Base-by-base conservation (phyloP, 805 yeast genomes). In the Candida glaebosa region DNA sequence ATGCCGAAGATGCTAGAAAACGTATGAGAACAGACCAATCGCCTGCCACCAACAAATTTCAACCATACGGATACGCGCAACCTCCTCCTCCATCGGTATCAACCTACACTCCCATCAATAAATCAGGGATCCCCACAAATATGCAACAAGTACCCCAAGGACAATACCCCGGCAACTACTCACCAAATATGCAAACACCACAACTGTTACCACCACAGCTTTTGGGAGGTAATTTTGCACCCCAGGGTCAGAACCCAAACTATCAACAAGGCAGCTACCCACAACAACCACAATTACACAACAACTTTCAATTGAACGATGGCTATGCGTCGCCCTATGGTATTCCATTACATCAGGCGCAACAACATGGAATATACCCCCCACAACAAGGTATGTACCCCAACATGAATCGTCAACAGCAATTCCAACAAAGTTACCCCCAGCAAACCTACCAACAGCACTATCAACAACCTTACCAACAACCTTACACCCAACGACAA, bases 1-100 rank as follows among this genome's bases (percentile, higher is more conserved):
- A 39, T 8, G 30, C 19, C 17, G 18, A 40, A 16, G 28, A 32
- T 24, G n/a, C 51, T 22, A 43, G 41, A 18, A 41, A 33, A 41
- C 34, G 39, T 39, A 16, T 45, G 44, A 31, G 54, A 47, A 42
- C 18, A n/a, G 35, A 36, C 19, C 18, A n/a, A 24, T 35, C 34
- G 19, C 26, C 32, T 15, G 3, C 34, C 31, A 31, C 34, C 3
- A 50, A 53, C 31, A 46, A 50, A 41, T 54, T 45, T 32, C 59
- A 53, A 43, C 40, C 58, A 5, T 54, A 53, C 35, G 58, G 56
- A 2, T 53, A 58, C 35, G 52, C 54, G 3, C 48, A 46, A 7
- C 50, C 49, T 3, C 50, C 37, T 14, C 26, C 37, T 26, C 34
- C 45, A 22, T 5, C 31, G 15, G 33, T 38, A 19, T 28, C 50